Conservation (phyloP, 2,329 filamentous ascomycete genomes). For the Ophiostoma pallidulum region DNA sequence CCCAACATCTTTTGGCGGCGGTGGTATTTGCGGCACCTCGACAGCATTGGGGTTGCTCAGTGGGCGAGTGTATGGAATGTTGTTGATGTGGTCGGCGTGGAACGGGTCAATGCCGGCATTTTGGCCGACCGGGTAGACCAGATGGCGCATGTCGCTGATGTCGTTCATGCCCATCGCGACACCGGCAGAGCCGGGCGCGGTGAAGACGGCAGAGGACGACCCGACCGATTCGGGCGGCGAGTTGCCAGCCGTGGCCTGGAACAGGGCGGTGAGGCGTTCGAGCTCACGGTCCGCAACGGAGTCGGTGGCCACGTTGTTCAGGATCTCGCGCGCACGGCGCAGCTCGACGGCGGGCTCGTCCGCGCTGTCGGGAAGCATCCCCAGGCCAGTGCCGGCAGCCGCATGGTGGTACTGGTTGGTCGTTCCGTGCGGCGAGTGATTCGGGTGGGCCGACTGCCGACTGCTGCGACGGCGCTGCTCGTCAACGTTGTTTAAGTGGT, state of each 20-base stretch:
- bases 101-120: slow-evolving; percentile 91
- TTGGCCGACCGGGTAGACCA: slow-evolving; percentile 86
- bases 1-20: slow-evolving; percentile 25
- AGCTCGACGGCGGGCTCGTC: slow-evolving; percentile 42
- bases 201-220: slow-evolving; percentile 45
- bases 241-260: slow-evolving; percentile 31
- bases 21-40: slow-evolving; percentile 33
- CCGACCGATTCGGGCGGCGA: slow-evolving; percentile 45
- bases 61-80: slow-evolving; percentile 77
- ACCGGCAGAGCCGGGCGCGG: slow-evolving; percentile 32
- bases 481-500: slow-evolving; percentile 42
- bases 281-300: slow-evolving; percentile 44
- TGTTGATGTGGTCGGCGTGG: slow-evolving; percentile 87
- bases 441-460: slow-evolving; percentile 30
- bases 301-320: slow-evolving; percentile 44
- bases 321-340: slow-evolving; percentile 46
- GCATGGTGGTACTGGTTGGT: slow-evolving; percentile 30
- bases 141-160: slow-evolving; percentile 48
- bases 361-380: slow-evolving; percentile 35
- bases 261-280: slow-evolving; percentile 45
- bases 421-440: slow-evolving; percentile 27
- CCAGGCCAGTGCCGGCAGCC: slow-evolving; percentile 25
- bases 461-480: slow-evolving; percentile 33
- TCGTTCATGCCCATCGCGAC: slow-evolving; percentile 35
- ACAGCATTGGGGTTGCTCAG: slow-evolving; percentile 46